Evolutionary conservation across 352 stramenopile species (phyloP), one percentile per base, ranked within the genome.

Genomic region (Pythium apleroticum): DNA sequence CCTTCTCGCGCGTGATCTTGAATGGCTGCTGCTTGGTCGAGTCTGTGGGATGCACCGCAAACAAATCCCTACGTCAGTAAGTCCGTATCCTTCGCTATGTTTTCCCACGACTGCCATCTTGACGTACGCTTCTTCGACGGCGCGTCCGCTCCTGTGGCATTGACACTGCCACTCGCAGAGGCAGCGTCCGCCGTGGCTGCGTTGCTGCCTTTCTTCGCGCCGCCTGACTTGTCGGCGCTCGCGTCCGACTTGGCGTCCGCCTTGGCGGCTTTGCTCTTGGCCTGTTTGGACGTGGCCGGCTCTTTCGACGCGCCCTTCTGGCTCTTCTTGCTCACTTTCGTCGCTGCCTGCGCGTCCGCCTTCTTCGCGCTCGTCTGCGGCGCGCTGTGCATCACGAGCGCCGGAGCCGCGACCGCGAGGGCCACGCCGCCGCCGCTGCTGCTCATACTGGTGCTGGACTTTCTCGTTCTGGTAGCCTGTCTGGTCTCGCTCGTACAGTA

Each of bases 1-100:
- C 73, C 50, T 74, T 81, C 28, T 78, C 66, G 8, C 66, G 66
- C 22, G 60, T 45, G 49, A 72, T 72, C 60, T 72, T 72, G 33
- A 72, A 72, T 19, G 53, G 31, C 59, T 72, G 65, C 45, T 60
- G 66, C 41, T 72, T 72, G 30, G 60, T 24, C 1, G 66, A 27
- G 27, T 72, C 66, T 68, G 30, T 33, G 45, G 22, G n/a, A 43
- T 4, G 31, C 9, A 57, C 12, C 15, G 30, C 12, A 9, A 48
- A 41, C 39, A 14, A 22, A 41, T n/a, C 30, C 15, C 6, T 6
- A 19, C 19, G 35, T 41, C 35, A 41, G 35, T 41, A 15, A 9
- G 35, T 41, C 11, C 35, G 30, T 33, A 33, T 33, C 35, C 35
- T 39, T 9, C 33, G 2, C 3, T 12, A 14, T 5, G 4, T 5